Conservation (phyloP, 495 filamentous ascomycete species). For the Talaromyces ruber region DNA sequence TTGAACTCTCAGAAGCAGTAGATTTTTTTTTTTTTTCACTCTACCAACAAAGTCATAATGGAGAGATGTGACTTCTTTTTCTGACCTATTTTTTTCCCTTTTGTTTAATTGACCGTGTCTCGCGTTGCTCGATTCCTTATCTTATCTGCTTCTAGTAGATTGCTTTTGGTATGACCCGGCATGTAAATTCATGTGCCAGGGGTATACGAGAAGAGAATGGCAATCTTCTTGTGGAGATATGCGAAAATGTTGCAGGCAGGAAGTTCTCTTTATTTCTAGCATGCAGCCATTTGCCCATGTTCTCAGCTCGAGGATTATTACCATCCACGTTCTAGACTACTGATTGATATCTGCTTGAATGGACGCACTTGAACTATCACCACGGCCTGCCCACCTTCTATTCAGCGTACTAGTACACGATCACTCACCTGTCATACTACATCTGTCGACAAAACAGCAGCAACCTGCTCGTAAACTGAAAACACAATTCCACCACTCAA, state of each 20-base stretch:
- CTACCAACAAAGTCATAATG: not conserved
- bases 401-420: not conserved
- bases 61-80: not conserved
- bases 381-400: not conserved
- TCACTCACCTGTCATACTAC: not conserved
- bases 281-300: not conserved
- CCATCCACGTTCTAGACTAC: not conserved
- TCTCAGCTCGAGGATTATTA: not conserved
- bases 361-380: not conserved
- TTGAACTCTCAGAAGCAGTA: conserved; percentile 4
- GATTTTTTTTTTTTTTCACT: conserved; percentile 1
- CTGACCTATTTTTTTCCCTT: not conserved
- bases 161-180: not conserved
- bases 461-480: conserved; percentile 51
- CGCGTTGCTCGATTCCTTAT: not conserved
- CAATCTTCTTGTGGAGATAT: no score
- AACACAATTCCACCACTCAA: conserved; percentile 60
- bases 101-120: not conserved
- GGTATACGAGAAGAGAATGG: not conserved
- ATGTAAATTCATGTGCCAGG: not conserved
- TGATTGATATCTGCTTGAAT: not conserved
- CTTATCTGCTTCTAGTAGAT: not conserved
- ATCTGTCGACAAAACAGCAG: conserved; percentile 13
- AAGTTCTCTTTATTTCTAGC: no score
- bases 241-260: no score